These are phyloP conservation scores for Penicillium sp. DNA, from an alignment of 2,329 filamentous ascomycete genomes.

Conservation along the genomic window DNA sequence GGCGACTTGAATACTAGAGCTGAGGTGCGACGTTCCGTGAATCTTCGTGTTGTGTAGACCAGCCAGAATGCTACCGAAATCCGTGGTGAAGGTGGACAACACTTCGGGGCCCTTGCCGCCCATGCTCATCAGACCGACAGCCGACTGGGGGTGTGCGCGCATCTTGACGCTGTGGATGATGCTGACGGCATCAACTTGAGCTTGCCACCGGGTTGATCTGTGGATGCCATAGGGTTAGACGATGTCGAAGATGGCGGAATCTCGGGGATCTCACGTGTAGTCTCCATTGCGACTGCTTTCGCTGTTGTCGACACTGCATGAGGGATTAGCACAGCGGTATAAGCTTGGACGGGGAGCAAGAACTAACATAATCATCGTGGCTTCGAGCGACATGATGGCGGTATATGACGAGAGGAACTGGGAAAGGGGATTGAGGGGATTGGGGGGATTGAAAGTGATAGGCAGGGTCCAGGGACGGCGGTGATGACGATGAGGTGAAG, in stretches of 20 bases:
- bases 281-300: constrained; percentile 98
- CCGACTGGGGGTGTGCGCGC: constrained; percentile 93
- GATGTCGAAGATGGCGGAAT: constrained; percentile 12
- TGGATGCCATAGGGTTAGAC: constrained; percentile 41
- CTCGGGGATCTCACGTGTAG: constrained; percentile 61
- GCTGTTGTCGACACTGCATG: constrained; percentile 86
- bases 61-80: constrained; percentile 93
- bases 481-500: constrained; percentile 39
- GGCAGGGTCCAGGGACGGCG: constrained; percentile 29
- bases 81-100: constrained; percentile 91
- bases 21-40: constrained; percentile 82
- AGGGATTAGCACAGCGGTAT: constrained; percentile 30
- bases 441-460: constrained; percentile 20
- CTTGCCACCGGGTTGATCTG: constrained; percentile 92
- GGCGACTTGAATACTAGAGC: constrained; percentile 93
- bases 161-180: constrained; percentile 96
- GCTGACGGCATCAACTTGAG: constrained; percentile 92
- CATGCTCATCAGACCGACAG: constrained; percentile 98
- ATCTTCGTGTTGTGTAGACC: constrained; percentile 95
- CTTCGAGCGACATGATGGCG: constrained; percentile 93
- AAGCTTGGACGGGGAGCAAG: constrained; percentile 8
- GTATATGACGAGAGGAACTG: constrained; percentile 30
- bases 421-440: constrained; percentile 17
- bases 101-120: constrained; percentile 97
- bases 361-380: constrained; percentile 87